A percentile compares a stretch with the other conserved stretches of the same genome.
These are phyloP conservation scores for Scutellaria galericulata DNA, from an alignment of 257 asterid genomes.

Conservation along the genomic window DNA sequence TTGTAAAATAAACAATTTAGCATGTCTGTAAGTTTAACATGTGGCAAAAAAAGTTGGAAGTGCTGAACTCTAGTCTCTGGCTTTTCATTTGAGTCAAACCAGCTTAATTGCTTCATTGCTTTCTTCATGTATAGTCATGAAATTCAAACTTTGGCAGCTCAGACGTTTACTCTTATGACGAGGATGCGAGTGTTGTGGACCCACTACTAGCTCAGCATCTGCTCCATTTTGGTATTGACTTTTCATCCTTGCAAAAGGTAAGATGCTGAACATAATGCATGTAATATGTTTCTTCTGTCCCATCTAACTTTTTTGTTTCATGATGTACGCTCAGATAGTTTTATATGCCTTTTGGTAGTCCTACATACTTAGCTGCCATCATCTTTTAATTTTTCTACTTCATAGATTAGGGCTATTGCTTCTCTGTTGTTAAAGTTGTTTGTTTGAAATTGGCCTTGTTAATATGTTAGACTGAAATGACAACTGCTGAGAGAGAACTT, in stretches of 20 bases:
- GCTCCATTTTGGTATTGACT: slow-evolving; percentile 94
- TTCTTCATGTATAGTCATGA: slow-evolving; percentile 59
- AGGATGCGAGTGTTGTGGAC: slow-evolving; percentile 89
- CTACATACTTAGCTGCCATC: not conserved
- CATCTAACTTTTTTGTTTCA: slow-evolving; percentile 10
- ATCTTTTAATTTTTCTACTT: slow-evolving; percentile 20
- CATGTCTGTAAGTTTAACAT: slow-evolving; percentile 13
- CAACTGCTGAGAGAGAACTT: slow-evolving; percentile 98
- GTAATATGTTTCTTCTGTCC: slow-evolving; percentile 21
- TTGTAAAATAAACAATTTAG: slow-evolving; percentile 10
- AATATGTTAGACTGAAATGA: slow-evolving; percentile 81
- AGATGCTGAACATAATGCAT: slow-evolving; percentile 37
- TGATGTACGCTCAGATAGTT: slow-evolving; percentile 17
- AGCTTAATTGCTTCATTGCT: slow-evolving; percentile 24
- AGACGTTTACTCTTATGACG: slow-evolving; percentile 97
- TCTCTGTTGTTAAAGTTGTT: slow-evolving; percentile 10
- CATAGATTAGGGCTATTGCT: slow-evolving; percentile 1
- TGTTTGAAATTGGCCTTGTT: slow-evolving; percentile 23
- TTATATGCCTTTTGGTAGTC: slow-evolving; percentile 13
- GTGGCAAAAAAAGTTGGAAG: not conserved
- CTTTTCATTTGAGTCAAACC: slow-evolving; percentile 5
- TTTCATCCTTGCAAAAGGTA: slow-evolving; percentile 97
- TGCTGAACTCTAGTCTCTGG: not conserved
- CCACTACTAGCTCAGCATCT: slow-evolving; percentile 96
- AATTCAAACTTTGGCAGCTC: slow-evolving; percentile 89